Evolutionary conservation across 1,284 basidiomycete species (phyloP).

Genomic region (Fomes fomentarius): DNA sequence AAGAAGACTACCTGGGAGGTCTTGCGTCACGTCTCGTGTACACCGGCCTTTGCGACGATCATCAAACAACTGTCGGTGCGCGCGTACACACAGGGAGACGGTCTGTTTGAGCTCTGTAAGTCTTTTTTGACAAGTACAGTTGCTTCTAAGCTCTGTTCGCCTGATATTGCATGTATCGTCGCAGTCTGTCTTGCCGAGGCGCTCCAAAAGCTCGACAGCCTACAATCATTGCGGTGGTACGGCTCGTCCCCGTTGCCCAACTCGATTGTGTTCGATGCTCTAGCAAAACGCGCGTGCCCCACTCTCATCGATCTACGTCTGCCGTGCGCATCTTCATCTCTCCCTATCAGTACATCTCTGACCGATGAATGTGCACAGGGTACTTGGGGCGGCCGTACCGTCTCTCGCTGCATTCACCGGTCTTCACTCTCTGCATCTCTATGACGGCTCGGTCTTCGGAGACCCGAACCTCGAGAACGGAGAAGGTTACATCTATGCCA

Average conservation of each 20-base stretch:
- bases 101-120: slow-evolving; percentile 13
- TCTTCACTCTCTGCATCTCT: not conserved
- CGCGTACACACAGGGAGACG: not conserved
- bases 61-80: slow-evolving; percentile 15
- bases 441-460: not conserved
- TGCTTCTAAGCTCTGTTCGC: not conserved
- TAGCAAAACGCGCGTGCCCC: slow-evolving; percentile 3
- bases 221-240: slow-evolving; percentile 14
- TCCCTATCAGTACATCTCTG: not conserved
- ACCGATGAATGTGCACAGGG: not conserved
- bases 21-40: slow-evolving; percentile 10
- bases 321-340: slow-evolving; percentile 7
- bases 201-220: slow-evolving; percentile 2
- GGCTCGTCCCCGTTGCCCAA: slow-evolving; percentile 5
- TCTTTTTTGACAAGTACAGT: not conserved
- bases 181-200: slow-evolving; percentile 10
- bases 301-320: slow-evolving; percentile 7
- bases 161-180: not conserved
- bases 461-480: not conserved
- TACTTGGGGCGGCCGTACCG: not conserved
- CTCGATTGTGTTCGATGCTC: slow-evolving; percentile 3
- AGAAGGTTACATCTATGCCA: not conserved
- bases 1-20: slow-evolving; percentile 4
- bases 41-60: slow-evolving; percentile 12
- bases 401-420: not conserved